Conservation (phyloP, 2,329 filamentous ascomycete genomes). For the Phaeosphaeria sp. region DNA sequence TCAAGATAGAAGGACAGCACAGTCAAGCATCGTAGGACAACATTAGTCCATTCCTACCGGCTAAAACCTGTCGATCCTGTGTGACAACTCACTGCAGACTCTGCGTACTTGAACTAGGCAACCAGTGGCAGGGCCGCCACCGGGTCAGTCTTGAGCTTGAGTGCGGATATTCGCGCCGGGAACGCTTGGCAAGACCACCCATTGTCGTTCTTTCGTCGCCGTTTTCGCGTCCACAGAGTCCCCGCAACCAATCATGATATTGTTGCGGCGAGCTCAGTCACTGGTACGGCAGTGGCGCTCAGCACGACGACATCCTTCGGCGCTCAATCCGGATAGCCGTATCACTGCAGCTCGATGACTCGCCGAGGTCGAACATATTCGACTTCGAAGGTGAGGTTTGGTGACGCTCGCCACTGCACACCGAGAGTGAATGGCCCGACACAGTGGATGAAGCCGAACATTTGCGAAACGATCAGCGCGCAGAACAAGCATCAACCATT, state of each 20-base stretch:
- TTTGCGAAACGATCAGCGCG: background rate
- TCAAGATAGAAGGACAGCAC: background rate
- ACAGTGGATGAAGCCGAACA: background rate
- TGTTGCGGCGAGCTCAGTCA: background rate
- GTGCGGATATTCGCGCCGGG: conserved; percentile 6
- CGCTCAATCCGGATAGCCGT: conserved; percentile 20
- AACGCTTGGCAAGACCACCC: background rate
- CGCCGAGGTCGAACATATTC: conserved; percentile 1
- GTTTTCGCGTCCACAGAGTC: background rate
- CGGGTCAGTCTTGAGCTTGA: background rate
- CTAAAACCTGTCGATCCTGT: background rate
- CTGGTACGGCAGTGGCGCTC: conserved; percentile 6
- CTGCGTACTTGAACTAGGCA: background rate
- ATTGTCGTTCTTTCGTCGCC: background rate
- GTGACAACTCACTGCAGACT: background rate
- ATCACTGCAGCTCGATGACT: background rate
- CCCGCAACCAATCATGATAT: background rate
- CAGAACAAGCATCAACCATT: background rate
- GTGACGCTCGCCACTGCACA: background rate
- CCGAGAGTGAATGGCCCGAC: background rate
- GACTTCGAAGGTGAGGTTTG: conserved; percentile 1
- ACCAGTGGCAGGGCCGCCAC: background rate
- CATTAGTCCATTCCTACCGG: background rate
- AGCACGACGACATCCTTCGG: conserved; percentile 9
- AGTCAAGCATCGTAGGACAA: background rate